These are phyloP conservation scores for Xerocomellus dryophilus DNA, from an alignment of 768 basidiomycete species.

Conservation along the genomic window DNA sequence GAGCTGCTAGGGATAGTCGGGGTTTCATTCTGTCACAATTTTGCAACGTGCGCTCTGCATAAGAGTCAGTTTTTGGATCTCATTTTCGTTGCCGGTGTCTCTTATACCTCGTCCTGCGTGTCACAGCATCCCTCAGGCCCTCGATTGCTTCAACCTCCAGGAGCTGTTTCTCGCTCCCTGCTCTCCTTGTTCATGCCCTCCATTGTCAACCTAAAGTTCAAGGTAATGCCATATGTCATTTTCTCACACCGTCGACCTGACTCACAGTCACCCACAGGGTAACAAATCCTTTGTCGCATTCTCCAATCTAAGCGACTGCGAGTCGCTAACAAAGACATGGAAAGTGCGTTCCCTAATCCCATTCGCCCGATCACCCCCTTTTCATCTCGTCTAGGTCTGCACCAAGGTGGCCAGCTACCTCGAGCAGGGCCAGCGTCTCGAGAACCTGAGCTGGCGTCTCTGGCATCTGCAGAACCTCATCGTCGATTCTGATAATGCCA, in stretches of 20 bases:
- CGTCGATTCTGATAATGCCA: constrained; percentile 88
- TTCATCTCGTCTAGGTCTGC: constrained; percentile 56
- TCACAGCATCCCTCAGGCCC: constrained; percentile 10
- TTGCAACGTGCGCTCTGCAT: constrained; percentile 26
- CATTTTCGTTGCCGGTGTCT: constrained; percentile 21
- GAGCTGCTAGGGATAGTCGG: constrained; percentile 31
- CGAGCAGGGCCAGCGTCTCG: constrained; percentile 86
- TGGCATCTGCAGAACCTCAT: constrained; percentile 92
- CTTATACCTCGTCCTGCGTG: constrained; percentile 22
- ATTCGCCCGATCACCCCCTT: background rate
- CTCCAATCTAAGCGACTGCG: constrained; percentile 81
- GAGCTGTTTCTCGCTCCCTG: background rate
- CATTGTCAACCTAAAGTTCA: constrained; percentile 86
- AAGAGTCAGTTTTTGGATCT: constrained; percentile 12
- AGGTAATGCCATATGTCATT: constrained; percentile 38
- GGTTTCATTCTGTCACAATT: constrained; percentile 33
- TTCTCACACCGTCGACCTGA: background rate
- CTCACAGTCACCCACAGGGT: constrained; percentile 46
- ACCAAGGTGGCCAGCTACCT: constrained; percentile 89
- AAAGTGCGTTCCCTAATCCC: constrained; percentile 49
- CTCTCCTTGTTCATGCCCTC: constrained; percentile 53
- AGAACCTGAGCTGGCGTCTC: constrained; percentile 89
- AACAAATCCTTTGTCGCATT: constrained; percentile 96
- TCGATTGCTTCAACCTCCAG: constrained; percentile 15
- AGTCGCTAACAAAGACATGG: constrained; percentile 87